Conservation (phyloP, 192 early-diverging fungal species). For the Coemansia sp. region DNA sequence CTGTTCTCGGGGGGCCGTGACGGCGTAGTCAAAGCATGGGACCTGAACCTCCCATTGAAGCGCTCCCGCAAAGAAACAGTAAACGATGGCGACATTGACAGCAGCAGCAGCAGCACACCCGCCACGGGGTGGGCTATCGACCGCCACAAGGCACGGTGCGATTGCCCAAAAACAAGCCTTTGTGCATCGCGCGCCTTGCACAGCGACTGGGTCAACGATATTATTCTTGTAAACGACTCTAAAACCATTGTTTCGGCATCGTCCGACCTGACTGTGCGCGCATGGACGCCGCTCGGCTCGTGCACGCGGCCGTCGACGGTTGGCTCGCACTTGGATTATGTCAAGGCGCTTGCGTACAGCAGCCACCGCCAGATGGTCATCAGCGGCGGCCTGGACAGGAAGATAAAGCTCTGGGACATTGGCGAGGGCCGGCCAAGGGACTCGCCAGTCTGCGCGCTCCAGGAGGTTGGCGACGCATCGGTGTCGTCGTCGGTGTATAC, state of each 20-base stretch:
- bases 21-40: conserved; percentile 85
- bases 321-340: conserved; percentile 90
- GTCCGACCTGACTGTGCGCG: conserved; percentile 85
- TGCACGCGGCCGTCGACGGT: conserved; percentile 50
- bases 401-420: conserved; percentile 91
- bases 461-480: conserved; percentile 41
- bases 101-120: too few relatives aligned
- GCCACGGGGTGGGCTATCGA: conserved; percentile 22
- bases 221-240: conserved; percentile 53
- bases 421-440: conserved; percentile 55
- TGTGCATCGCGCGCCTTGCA: conserved; percentile 77
- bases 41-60: conserved; percentile 55
- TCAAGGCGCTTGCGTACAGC: conserved; percentile 86
- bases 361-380: conserved; percentile 74
- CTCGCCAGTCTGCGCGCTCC: conserved; percentile 50
- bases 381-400: conserved; percentile 88
- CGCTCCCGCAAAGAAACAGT: conserved; percentile 6
- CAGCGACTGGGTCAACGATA: conserved; percentile 97
- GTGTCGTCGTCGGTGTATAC: conserved; percentile 81
- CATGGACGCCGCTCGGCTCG: conserved; percentile 56
- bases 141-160: conserved; percentile 29
- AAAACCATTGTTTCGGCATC: conserved; percentile 81
- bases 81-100: background rate
- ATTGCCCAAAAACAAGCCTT: conserved; percentile 63
- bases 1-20: conserved; percentile 92